Base-by-base conservation (phyloP, 441 rosid genomes). In the Populus hybrid region DNA sequence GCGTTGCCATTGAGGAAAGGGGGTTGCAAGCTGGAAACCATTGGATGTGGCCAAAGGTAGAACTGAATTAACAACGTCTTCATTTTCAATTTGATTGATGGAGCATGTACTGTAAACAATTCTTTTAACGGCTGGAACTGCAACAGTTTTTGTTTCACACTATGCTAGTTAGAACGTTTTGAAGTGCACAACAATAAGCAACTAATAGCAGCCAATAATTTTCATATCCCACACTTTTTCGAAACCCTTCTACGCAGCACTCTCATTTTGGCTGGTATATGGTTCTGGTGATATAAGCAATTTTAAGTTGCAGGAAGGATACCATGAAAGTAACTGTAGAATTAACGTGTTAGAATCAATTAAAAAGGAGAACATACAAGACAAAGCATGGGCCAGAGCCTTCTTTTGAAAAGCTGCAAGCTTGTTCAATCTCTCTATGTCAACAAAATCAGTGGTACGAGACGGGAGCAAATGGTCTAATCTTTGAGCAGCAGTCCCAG, bases 91-190 rank as follows among this genome's bases (percentile, higher is more conserved):
- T 83, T 91, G 98, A 85, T 90, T 87, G 79, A 95, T 77, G 69
- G 97, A 95, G 83, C 99, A 95, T 18, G 99, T 93, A 85, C 97
- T 93, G 86, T 95, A 93, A 16, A 89, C 98, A 59, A 95, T 84
- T 87, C 88, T 93, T 82, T 92, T 94, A 54, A 91, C 91, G 70
- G 87, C 87, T 69, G 97, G 97, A 85, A 95, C 99, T 95, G 90
- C 75, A 81, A 36, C 14, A 65, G 16, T 66, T 50, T 65, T 50
- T 20, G 28, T 34, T 26, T 2, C 2, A 61, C 61, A 54, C 21
- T 54, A 35, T 24, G 10, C 38, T 75, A 11, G 20, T 54, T 1
- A 6, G 20, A 57, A 12, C 1, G 8, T 18, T 10, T 8, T 34
- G n/a, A 2, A 32, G 23, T 6, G 0, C 24, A 8, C 32, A 68